Percentiles rank a stretch among this genome's conserved stretches.
Evolutionary conservation across 1,284 basidiomycete genomes (phyloP).

Genomic region (Leccinum pseudoinsigne): DNA sequence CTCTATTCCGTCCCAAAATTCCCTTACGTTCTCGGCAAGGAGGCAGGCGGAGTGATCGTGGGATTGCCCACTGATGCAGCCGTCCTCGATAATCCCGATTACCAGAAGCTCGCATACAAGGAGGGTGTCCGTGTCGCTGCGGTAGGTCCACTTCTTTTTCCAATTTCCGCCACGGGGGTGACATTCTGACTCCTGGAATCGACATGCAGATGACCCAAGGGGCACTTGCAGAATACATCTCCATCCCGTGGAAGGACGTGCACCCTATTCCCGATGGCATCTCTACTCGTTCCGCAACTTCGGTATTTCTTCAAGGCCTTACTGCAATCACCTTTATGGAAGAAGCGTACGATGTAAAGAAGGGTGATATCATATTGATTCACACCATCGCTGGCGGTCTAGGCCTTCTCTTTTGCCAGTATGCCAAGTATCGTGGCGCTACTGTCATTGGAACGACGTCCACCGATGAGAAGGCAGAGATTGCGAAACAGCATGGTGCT

Average conservation of each 20-base stretch:
- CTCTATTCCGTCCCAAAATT: conserved; percentile 58
- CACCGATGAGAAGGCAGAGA: conserved; percentile 77
- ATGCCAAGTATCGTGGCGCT: conserved; percentile 72
- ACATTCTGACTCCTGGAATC: neutral
- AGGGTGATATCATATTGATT: conserved; percentile 73
- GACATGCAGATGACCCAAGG: conserved; percentile 50
- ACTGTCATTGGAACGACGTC: conserved; percentile 94
- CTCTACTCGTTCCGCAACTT: conserved; percentile 61
- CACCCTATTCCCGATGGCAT: conserved; percentile 51
- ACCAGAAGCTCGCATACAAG: conserved; percentile 56
- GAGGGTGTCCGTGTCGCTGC: conserved; percentile 64
- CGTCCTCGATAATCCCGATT: conserved; percentile 56
- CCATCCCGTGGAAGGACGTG: conserved; percentile 62
- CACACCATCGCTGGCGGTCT: conserved; percentile 89
- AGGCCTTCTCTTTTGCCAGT: conserved; percentile 61
- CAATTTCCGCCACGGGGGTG: neutral
- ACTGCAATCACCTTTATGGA: conserved; percentile 81
- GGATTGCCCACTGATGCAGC: conserved; percentile 63
- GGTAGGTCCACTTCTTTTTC: conserved; percentile 34
- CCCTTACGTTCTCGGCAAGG: conserved; percentile 79
- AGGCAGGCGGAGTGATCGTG: conserved; percentile 77
- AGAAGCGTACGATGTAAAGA: conserved; percentile 84
- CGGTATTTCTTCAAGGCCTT: conserved; percentile 72
- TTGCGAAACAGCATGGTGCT: conserved; percentile 84
- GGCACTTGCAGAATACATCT: conserved; percentile 76